Percentiles rank a stretch among this genome's conserved stretches.
Conservation (phyloP, 768 basidiomycete species). For the Epithele typhae region DNA sequence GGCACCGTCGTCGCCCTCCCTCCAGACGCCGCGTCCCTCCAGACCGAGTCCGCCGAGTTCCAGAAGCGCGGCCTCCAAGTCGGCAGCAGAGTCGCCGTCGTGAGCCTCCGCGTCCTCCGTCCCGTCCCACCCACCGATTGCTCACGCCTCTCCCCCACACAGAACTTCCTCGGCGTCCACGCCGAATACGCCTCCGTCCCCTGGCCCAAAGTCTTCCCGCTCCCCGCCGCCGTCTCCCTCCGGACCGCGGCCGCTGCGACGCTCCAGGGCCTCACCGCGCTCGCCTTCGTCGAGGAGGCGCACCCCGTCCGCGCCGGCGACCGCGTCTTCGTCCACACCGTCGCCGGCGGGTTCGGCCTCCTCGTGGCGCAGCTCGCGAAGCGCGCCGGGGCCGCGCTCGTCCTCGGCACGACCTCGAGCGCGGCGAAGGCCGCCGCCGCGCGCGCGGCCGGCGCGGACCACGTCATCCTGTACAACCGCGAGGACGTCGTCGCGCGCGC, state of each 20-base stretch:
- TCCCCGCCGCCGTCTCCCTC: conserved; percentile 60
- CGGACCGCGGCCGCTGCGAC: conserved; percentile 61
- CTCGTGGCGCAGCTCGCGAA: conserved; percentile 66
- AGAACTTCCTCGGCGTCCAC: conserved; percentile 40
- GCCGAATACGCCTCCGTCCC: conserved; percentile 71
- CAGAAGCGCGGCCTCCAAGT: conserved; percentile 60
- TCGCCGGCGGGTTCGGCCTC: conserved; percentile 85
- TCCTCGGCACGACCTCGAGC: conserved; percentile 92
- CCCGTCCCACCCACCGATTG: too few species aligned
- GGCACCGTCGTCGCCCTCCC: conserved; percentile 77
- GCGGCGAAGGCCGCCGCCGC: conserved; percentile 80
- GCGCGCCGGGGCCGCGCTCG: conserved; percentile 73
- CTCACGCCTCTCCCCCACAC: neutral
- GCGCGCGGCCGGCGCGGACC: conserved; percentile 72
- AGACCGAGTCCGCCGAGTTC: conserved; percentile 47
- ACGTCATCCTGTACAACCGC: conserved; percentile 78
- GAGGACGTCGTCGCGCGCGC: conserved; percentile 75
- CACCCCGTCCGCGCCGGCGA: conserved; percentile 81
- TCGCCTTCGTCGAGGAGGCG: conserved; percentile 78
- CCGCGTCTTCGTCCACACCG: conserved; percentile 79
- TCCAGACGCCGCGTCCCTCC: conserved; percentile 52
- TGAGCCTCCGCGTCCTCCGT: conserved; percentile 23
- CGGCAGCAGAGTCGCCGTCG: conserved; percentile 72
- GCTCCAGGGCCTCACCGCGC: conserved; percentile 75
- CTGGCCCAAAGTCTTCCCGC: conserved; percentile 55